These are phyloP conservation scores for Verticillium longisporum DNA, from an alignment of 2,329 filamentous ascomycete species.

Conservation along the genomic window DNA sequence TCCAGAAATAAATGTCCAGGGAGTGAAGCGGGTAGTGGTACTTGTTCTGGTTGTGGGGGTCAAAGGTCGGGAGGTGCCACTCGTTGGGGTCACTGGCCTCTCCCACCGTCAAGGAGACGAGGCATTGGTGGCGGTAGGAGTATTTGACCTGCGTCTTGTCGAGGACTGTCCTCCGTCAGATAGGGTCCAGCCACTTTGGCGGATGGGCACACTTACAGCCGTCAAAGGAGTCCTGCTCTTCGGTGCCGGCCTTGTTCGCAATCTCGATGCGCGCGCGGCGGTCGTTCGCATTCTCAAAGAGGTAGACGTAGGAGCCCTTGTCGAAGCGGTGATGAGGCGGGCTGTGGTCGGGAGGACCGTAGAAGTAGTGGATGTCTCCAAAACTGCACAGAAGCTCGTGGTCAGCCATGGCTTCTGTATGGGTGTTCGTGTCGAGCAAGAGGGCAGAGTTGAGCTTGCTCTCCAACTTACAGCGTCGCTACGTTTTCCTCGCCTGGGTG, in stretches of 20 bases:
- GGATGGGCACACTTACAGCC: constrained; percentile 51
- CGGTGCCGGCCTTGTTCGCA: constrained; percentile 66
- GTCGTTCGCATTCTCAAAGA: constrained; percentile 66
- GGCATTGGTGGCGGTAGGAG: constrained; percentile 66
- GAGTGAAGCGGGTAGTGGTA: constrained; percentile 74
- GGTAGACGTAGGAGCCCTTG: constrained; percentile 72
- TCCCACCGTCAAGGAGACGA: constrained; percentile 62
- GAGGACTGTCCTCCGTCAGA: constrained; percentile 43
- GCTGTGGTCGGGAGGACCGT: constrained; percentile 56
- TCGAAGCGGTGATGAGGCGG: constrained; percentile 75
- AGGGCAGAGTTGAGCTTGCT: too few species aligned
- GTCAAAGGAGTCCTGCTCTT: constrained; percentile 73
- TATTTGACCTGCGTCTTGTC: constrained; percentile 60
- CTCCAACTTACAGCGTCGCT: constrained; percentile 38
- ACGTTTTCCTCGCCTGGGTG: constrained; percentile 43
- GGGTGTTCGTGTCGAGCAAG: not conserved
- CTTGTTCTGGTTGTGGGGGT: constrained; percentile 66
- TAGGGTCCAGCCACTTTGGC: not conserved
- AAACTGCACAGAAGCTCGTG: constrained; percentile 45
- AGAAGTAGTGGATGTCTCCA: constrained; percentile 74
- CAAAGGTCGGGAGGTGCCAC: constrained; percentile 71
- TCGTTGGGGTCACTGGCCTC: constrained; percentile 45
- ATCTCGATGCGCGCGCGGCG: constrained; percentile 66
- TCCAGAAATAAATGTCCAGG: constrained; percentile 76
- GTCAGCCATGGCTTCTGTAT: constrained; percentile 17